Evolutionary conservation across 768 basidiomycete genomes (phyloP).

Genomic region (Collybia sp.): DNA sequence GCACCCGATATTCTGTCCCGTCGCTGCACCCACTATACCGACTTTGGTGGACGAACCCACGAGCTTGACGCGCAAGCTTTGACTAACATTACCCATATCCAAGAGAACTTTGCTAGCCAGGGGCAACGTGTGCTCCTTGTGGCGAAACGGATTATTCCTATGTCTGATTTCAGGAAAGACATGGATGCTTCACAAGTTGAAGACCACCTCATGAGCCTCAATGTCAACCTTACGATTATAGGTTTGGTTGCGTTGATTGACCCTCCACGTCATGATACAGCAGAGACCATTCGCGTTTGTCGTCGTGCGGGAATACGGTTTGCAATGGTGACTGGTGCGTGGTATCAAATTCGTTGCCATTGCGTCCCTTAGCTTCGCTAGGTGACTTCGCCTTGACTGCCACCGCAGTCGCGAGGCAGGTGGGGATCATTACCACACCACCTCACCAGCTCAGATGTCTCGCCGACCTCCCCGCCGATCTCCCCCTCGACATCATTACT

Average conservation of each 20-base stretch:
- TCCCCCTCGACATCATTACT: constrained; percentile 7
- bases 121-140: constrained; percentile 54
- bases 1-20: constrained; percentile 50
- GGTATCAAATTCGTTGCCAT: too few species aligned
- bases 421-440: constrained; percentile 36
- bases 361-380: too few species aligned
- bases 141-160: constrained; percentile 24
- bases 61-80: constrained; percentile 18
- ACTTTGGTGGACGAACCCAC: constrained; percentile 13
- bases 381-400: constrained; percentile 48
- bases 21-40: constrained; percentile 23
- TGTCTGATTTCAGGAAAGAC: constrained; percentile 6
- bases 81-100: constrained; percentile 16
- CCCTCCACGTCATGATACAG: constrained; percentile 48
- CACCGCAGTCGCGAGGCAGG: constrained; percentile 41
- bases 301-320: constrained; percentile 47
- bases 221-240: constrained; percentile 35
- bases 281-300: constrained; percentile 39
- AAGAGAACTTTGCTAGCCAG: constrained; percentile 38
- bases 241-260: constrained; percentile 53
- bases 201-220: constrained; percentile 33
- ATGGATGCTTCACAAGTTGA: constrained; percentile 14
- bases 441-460: constrained; percentile 26
- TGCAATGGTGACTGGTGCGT: constrained; percentile 48
- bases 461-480: constrained; percentile 27